Base-by-base conservation (phyloP, 768 basidiomycete species). In the Podaxis carcinomalis region DNA sequence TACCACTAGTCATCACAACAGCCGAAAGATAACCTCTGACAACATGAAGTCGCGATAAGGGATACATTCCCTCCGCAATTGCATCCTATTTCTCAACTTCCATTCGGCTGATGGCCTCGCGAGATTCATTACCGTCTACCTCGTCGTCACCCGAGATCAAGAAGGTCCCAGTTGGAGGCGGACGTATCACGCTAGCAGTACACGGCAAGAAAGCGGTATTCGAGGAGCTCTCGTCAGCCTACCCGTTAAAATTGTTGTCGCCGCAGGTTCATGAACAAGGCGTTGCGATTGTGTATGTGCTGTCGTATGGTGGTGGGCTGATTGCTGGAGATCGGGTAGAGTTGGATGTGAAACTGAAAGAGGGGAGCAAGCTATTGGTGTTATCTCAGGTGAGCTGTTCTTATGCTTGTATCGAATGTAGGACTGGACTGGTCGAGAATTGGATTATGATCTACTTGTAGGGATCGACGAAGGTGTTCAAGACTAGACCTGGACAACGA, bases 391-490 rank as follows among this genome's bases (percentile, higher is more conserved):
- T 90, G 61, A 70, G 79, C 70, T 36, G 36, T 32, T 51, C n/a
- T 19, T 4, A 19, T 42, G n/a, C 40, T 42, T 19, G 44, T 49
- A 51, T 55, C 36, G 35, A 57, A 40, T 6, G 36, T 10, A 23
- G 44, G 42, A 11, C n/a, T 50, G 35, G 10, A 42, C 37, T 46
- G 54, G 53, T 28, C 51, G 32, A 46, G 19, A 47, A 19, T 25
- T 37, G 44, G 9, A 5, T 23, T 35, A 16, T 27, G 14, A 13
- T n/a, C 23, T 40, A 1, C 35, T 37, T 46, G 1, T 66, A 95
- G 93, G 92, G 93, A 35, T 92, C 90, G 3, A 98, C 95, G 9
- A 98, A 98, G 72, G 90, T 98, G 19, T 98, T 96, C 79, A 95
- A 94, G 73, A 77, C 79, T 19, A 85, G 94, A 23, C 73, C 78